Conservation (phyloP, 352 stramenopile species). For the Phytophthora boehmeriae region DNA sequence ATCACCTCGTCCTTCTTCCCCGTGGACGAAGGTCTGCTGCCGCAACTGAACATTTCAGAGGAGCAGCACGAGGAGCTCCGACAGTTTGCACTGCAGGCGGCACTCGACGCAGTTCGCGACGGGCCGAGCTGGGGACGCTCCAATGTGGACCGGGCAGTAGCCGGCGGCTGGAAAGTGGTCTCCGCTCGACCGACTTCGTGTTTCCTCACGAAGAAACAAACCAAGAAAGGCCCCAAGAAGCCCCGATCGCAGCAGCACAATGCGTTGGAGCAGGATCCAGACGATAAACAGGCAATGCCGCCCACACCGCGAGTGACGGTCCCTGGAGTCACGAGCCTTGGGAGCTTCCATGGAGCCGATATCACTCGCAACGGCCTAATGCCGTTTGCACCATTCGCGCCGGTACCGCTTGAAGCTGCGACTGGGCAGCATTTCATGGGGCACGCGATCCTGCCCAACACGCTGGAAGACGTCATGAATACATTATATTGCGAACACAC, state of each 20-base stretch:
- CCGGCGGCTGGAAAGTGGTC: conserved; percentile 62
- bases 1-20: conserved; percentile 60
- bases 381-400: conserved; percentile 21
- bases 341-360: conserved; percentile 24
- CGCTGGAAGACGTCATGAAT: conserved; percentile 71
- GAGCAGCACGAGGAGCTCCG: conserved; percentile 71
- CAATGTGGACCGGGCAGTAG: conserved; percentile 53
- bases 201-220: conserved; percentile 61
- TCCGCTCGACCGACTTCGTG: conserved; percentile 47
- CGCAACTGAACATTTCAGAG: conserved; percentile 50
- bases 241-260: background rate
- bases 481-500: conserved; percentile 69
- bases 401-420: conserved; percentile 30
- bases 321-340: conserved; percentile 30
- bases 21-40: conserved; percentile 53
- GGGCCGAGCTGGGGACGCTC: conserved; percentile 67
- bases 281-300: conserved; percentile 24
- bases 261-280: conserved; percentile 14
- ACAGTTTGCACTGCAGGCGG: conserved; percentile 56
- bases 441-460: conserved; percentile 52
- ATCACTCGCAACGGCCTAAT: conserved; percentile 6
- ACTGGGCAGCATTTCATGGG: conserved; percentile 70
- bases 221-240: conserved; percentile 29
- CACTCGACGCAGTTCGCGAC: conserved; percentile 55
- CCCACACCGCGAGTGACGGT: conserved; percentile 25